Evolutionary conservation across 1,284 basidiomycete genomes (phyloP).

Genomic region (Vanrija humicola): DNA sequence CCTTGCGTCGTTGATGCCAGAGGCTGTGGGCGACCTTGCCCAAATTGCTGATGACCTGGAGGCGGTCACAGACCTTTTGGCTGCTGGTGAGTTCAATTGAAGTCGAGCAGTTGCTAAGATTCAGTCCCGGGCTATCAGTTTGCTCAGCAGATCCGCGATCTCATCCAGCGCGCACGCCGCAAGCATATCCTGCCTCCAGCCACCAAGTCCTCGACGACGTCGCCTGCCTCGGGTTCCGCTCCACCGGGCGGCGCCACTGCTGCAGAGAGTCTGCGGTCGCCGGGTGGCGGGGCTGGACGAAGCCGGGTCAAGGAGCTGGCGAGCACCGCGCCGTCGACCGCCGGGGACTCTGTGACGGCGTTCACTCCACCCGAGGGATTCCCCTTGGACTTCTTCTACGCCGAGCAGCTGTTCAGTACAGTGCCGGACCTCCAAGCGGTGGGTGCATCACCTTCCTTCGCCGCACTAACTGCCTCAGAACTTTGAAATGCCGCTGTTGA

Average conservation of each 20-base stretch:
- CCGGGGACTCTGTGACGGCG: not conserved
- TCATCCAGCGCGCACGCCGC: constrained; percentile 30
- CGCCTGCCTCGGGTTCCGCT: not conserved
- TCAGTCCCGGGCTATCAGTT: constrained; percentile 43
- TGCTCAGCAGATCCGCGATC: constrained; percentile 32
- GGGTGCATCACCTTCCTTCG: not conserved
- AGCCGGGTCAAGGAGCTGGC: not conserved
- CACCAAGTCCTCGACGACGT: constrained; percentile 6
- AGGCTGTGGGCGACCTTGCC: constrained; percentile 27
- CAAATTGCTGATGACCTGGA: constrained; percentile 41
- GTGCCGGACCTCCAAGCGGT: not conserved
- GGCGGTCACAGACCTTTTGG: constrained; percentile 29
- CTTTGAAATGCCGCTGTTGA: not conserved
- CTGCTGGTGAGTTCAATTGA: constrained; percentile 18
- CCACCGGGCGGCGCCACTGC: too few species aligned
- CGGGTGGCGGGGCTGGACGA: too few species aligned
- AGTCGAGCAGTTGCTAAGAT: not conserved
- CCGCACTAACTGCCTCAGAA: not conserved
- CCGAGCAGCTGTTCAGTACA: constrained; percentile 32
- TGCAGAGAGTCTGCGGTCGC: too few species aligned
- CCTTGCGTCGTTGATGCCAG: constrained; percentile 35
- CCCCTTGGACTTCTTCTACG: constrained; percentile 35
- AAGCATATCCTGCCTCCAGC: constrained; percentile 35
- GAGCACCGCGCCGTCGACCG: not conserved
- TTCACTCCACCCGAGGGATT: not conserved